Conservation (phyloP, 129 eudicot genomes). For the Lonicera japonica region DNA sequence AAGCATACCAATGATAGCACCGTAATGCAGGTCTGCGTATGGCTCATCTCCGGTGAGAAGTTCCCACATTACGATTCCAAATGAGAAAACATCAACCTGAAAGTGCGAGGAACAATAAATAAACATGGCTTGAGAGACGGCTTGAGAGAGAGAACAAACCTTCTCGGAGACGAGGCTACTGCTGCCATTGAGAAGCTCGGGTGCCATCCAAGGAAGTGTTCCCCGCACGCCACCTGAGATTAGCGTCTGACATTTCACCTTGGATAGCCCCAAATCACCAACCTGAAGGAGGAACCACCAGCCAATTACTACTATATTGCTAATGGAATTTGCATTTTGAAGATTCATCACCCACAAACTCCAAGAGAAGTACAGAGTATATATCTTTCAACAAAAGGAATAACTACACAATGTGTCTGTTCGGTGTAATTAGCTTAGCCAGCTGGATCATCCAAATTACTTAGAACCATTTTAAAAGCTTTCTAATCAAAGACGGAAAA, state of each 20-base stretch:
- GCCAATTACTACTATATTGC: neutral
- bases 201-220: constrained; percentile 99
- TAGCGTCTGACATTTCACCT: constrained; percentile 88
- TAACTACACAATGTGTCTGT: too few relatives aligned
- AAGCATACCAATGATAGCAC: constrained; percentile 78
- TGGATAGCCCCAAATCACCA: constrained; percentile 93
- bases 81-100: constrained; percentile 94
- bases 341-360: too few relatives aligned
- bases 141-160: constrained; percentile 32
- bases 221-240: constrained; percentile 97
- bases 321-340: neutral
- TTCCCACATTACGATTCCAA: constrained; percentile 91
- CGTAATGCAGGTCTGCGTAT: constrained; percentile 79
- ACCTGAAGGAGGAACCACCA: constrained; percentile 40
- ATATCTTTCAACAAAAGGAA: too few relatives aligned
- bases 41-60: constrained; percentile 97
- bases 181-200: constrained; percentile 94
- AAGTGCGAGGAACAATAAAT: neutral
- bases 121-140: neutral
- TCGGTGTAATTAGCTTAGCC: too few relatives aligned
- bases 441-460: too few relatives aligned
- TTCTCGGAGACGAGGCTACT: constrained; percentile 92
- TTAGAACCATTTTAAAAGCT: too few relatives aligned
- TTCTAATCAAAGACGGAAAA: too few relatives aligned
- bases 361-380: too few relatives aligned